Conservation (phyloP, 768 basidiomycete species). For the Termitomyces sp. region DNA sequence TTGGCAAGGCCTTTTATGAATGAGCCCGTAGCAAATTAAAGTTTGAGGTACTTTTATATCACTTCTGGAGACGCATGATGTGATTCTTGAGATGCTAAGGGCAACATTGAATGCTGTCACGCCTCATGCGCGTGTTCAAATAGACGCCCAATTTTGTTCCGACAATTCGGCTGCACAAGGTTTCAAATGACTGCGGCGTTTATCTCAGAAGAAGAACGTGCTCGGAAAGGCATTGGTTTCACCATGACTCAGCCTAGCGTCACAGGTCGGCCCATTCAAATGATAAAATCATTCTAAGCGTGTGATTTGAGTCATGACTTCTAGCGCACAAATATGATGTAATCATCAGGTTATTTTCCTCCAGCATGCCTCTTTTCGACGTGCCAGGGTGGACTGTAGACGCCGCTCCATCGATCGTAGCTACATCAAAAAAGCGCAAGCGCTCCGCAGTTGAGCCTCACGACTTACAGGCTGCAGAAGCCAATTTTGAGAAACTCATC, state of each 20-base stretch:
- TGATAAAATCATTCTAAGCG: neutral
- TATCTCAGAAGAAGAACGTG: neutral
- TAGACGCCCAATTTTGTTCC: neutral
- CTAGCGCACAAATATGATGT: constrained; percentile 1
- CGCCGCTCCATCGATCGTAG: constrained; percentile 31
- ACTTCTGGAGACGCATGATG: neutral
- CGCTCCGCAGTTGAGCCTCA: constrained; percentile 31
- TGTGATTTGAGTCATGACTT: neutral
- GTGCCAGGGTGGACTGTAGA: constrained; percentile 66
- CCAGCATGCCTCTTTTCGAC: constrained; percentile 49
- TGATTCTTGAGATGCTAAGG: neutral
- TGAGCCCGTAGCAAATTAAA: neutral
- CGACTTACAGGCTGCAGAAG: constrained; percentile 30
- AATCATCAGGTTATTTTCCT: neutral
- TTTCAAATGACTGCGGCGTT: neutral
- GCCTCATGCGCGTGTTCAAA: neutral
- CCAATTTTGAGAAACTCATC: constrained; percentile 59
- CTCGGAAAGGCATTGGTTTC: neutral
- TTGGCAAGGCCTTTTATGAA: neutral
- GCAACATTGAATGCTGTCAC: neutral
- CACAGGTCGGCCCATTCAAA: neutral
- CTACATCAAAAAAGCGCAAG: constrained; percentile 50
- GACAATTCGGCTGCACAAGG: neutral
- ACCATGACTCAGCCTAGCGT: neutral
- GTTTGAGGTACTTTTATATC: neutral